These are phyloP conservation scores for Leccinum obscurum DNA, from an alignment of 768 basidiomycete species.

Conservation along the genomic window DNA sequence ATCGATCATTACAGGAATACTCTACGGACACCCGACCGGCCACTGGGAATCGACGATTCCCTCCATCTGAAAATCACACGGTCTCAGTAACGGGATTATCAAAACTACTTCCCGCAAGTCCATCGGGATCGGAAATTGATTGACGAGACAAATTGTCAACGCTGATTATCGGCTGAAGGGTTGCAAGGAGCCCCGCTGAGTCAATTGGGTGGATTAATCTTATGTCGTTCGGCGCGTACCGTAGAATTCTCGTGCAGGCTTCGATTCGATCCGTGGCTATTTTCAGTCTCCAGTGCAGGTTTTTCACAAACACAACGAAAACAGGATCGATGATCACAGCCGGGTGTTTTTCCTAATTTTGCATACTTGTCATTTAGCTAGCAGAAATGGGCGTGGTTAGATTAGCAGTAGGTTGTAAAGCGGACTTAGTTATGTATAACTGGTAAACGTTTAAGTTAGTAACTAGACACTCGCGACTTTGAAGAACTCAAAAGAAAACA, in stretches of 20 bases:
- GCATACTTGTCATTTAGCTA: too few relatives aligned
- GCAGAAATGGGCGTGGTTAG: too few relatives aligned
- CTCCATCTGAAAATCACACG: not conserved
- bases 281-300: not conserved
- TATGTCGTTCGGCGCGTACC: not conserved
- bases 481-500: too few relatives aligned
- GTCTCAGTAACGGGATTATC: not conserved
- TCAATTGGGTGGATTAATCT: not conserved
- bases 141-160: not conserved
- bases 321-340: not conserved
- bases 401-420: too few relatives aligned
- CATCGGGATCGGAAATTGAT: not conserved
- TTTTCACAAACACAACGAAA: not conserved
- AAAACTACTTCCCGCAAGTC: constrained; percentile 2
- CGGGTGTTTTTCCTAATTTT: too few relatives aligned
- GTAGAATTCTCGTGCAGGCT: not conserved
- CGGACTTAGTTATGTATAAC: too few relatives aligned
- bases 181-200: not conserved
- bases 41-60: not conserved
- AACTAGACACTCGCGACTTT: too few relatives aligned
- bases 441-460: too few relatives aligned
- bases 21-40: constrained; percentile 3
- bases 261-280: not conserved
- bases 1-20: not conserved
- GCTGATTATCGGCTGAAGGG: constrained; percentile 1